phyloP scores from a whole-genome alignment of 495 filamentous ascomycete species.

The Talaromyces stipitatus region DNA sequence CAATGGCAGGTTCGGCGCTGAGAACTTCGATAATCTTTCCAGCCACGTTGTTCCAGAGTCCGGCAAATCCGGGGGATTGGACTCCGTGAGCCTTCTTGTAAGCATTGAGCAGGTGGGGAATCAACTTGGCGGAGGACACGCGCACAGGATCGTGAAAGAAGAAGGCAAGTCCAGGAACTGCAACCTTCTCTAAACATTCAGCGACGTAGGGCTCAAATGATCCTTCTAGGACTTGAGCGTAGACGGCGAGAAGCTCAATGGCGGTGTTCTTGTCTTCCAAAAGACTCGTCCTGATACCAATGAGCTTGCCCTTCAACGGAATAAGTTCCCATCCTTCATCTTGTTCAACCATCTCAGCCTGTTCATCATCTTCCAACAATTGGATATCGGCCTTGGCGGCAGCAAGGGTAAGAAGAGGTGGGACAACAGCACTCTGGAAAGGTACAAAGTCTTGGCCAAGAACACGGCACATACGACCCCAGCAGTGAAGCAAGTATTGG shows the following conservation, averaged over 20 bases:
- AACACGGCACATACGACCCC: constrained; percentile 97
- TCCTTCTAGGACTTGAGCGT: constrained; percentile 86
- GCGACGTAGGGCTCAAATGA: constrained; percentile 88
- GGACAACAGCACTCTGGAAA: constrained; percentile 89
- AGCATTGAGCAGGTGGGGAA: constrained; percentile 89
- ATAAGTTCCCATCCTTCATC: constrained; percentile 99
- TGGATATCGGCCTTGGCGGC: constrained; percentile 97
- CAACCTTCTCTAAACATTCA: constrained; percentile 94
- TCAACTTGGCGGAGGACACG: constrained; percentile 87
- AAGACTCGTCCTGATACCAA: constrained; percentile 94
- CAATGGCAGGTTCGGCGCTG: constrained; percentile 89
- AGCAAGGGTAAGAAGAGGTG: constrained; percentile 82
- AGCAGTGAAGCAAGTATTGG: constrained; percentile 96
- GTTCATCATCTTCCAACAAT: constrained; percentile 89
- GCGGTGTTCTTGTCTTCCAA: constrained; percentile 99
- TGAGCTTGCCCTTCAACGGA: constrained; percentile 91
- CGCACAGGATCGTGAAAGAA: constrained; percentile 99
- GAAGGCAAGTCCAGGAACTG: constrained; percentile 87
- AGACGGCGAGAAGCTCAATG: constrained; percentile 93
- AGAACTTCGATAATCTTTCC: constrained; percentile 90
- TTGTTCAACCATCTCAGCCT: constrained; percentile 84
- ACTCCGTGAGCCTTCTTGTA: constrained; percentile 85
- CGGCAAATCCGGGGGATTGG: constrained; percentile 61
- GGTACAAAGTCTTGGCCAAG: constrained; percentile 85
- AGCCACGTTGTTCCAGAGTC: constrained; percentile 79